Percentiles rank a stretch among this genome's conserved stretches.
Conservation (phyloP, 139 green algal species). For the Spirogloea muscicola region DNA sequence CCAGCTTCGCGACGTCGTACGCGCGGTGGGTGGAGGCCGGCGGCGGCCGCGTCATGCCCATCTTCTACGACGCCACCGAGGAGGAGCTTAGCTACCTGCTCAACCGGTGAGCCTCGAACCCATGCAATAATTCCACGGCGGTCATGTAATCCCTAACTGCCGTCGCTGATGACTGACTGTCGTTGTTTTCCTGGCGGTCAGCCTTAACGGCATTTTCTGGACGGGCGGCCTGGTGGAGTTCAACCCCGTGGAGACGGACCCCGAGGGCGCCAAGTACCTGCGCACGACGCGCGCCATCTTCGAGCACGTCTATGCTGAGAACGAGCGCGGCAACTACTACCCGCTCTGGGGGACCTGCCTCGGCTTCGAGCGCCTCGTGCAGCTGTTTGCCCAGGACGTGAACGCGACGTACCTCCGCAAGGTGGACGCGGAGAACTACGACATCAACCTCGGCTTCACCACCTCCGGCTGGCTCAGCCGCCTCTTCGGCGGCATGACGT, state of each 20-base stretch:
- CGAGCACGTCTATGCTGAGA: conserved; percentile 19
- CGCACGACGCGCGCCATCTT: conserved; percentile 37
- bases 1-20: conserved; percentile 41
- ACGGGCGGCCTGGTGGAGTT: conserved; percentile 46
- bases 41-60: conserved; percentile 42
- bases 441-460: conserved; percentile 45
- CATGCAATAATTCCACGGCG: no score
- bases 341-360: conserved; percentile 48
- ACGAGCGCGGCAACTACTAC: conserved; percentile 42
- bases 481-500: conserved; percentile 31
- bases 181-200: no score
- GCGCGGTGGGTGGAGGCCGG: conserved; percentile 47
- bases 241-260: conserved; percentile 26
- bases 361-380: conserved; percentile 40
- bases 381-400: no score
- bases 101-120: no score
- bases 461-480: conserved; percentile 22
- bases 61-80: conserved; percentile 36
- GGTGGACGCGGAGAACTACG: conserved; percentile 43
- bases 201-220: conserved; percentile 47
- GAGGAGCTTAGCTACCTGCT: conserved; percentile 45
- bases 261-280: conserved; percentile 42
- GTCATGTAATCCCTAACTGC: no score
- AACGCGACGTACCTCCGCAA: no score
- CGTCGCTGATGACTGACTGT: no score